These are phyloP conservation scores for Elsinoe fawcettii DNA, from an alignment of 2,329 filamentous ascomycete genomes.

Conservation along the genomic window DNA sequence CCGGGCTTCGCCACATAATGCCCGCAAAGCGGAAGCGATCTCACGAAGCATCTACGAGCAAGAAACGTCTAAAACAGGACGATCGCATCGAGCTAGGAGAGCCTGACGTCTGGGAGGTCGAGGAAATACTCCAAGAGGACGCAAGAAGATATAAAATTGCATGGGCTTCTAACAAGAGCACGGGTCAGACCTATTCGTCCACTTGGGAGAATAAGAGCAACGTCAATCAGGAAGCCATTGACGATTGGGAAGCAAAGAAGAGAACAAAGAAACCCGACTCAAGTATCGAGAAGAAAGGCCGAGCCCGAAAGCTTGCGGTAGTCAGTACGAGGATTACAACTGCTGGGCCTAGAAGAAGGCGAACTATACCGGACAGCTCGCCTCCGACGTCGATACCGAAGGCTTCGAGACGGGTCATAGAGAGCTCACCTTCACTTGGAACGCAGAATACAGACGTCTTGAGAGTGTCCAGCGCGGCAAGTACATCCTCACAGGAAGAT, in stretches of 20 bases:
- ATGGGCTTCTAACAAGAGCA: slow-evolving; percentile 48
- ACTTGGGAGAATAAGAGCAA: slow-evolving; percentile 44
- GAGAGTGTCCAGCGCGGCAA: neutral
- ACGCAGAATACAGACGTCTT: neutral
- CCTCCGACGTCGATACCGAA: neutral
- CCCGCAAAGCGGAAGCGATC: slow-evolving; percentile 14
- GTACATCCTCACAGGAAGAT: too few species aligned
- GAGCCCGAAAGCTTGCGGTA: neutral
- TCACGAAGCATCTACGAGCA: slow-evolving; percentile 12
- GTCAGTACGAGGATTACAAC: neutral
- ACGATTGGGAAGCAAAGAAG: slow-evolving; percentile 31
- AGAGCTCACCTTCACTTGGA: slow-evolving; percentile 4
- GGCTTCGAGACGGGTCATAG: slow-evolving; percentile 2
- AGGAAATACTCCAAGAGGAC: slow-evolving; percentile 28
- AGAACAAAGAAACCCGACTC: neutral
- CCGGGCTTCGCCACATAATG: slow-evolving; percentile 12
- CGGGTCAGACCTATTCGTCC: slow-evolving; percentile 41
- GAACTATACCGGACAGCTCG: neutral
- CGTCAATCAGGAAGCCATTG: slow-evolving; percentile 31
- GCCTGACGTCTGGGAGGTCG: slow-evolving; percentile 23
- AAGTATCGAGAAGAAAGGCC: neutral
- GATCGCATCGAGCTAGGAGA: slow-evolving; percentile 24
- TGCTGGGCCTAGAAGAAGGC: neutral
- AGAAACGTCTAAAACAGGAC: slow-evolving; percentile 11
- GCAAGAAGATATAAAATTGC: slow-evolving; percentile 45